phyloP scores from a whole-genome alignment of 768 basidiomycete species.

The Gelatoporia subvermispora region DNA sequence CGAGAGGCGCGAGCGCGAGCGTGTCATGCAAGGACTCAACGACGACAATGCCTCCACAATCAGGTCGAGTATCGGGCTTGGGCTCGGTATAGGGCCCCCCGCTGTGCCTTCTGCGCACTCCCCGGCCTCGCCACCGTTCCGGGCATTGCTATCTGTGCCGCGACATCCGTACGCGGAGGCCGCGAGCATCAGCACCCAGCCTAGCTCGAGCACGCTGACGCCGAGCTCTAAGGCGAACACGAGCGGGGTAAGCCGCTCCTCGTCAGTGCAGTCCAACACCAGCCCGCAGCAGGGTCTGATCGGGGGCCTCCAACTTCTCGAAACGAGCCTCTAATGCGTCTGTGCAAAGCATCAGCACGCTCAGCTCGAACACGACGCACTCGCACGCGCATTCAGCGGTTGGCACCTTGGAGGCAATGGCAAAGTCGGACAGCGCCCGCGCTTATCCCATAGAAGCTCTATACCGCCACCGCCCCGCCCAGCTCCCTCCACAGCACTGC shows the following conservation, averaged over 20 bases:
- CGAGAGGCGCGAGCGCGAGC: slow-evolving; percentile 30
- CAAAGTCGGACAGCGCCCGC: slow-evolving; percentile 16
- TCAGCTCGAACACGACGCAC: slow-evolving; percentile 16
- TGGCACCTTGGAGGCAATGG: slow-evolving; percentile 11
- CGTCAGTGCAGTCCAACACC: slow-evolving; percentile 16
- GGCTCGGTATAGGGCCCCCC: slow-evolving; percentile 29
- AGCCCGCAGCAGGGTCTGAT: slow-evolving; percentile 20
- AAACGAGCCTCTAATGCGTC: slow-evolving; percentile 25
- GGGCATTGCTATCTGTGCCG: slow-evolving; percentile 11
- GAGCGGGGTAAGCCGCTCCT: slow-evolving; percentile 7
- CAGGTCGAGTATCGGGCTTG: too few species aligned
- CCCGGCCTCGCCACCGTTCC: slow-evolving; percentile 3
- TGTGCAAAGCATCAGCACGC: slow-evolving; percentile 20
- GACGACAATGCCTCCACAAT: not conserved
- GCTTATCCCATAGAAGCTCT: slow-evolving; percentile 47
- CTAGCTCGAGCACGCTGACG: too few species aligned
- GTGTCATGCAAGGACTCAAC: slow-evolving; percentile 2
- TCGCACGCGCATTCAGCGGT: slow-evolving; percentile 7
- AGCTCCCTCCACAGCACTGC: slow-evolving; percentile 63
- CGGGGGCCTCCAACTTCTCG: slow-evolving; percentile 21
- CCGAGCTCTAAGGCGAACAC: not conserved
- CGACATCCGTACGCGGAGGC: slow-evolving; percentile 24
- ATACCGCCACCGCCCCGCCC: slow-evolving; percentile 76
- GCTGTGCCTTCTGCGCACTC: slow-evolving; percentile 31
- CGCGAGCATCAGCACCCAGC: not conserved